Percentiles rank a stretch among this genome's conserved stretches.
phyloP scores from a whole-genome alignment of 345 rosid genomes.

The Xanthoceras sorbifolium region DNA sequence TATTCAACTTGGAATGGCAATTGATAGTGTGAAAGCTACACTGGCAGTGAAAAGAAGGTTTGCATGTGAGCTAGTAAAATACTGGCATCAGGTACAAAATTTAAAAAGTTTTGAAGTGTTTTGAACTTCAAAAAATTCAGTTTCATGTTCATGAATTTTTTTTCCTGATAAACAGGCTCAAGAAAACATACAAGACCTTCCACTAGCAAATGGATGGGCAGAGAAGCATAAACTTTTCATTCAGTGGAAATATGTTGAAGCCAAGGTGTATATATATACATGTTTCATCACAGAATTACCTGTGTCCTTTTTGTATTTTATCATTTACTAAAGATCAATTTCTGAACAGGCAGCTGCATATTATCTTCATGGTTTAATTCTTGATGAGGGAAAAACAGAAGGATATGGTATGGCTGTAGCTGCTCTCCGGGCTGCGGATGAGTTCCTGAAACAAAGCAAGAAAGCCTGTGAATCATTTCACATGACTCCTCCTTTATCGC shows the following conservation, averaged over 20 bases:
- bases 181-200: constrained; percentile 55
- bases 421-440: constrained; percentile 66
- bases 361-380: constrained; percentile 65
- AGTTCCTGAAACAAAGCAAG: constrained; percentile 54
- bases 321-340: too few species aligned
- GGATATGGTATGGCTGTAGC: constrained; percentile 57
- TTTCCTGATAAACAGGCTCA: constrained; percentile 48
- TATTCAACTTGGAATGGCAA: constrained; percentile 98
- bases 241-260: constrained; percentile 61
- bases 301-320: too few species aligned
- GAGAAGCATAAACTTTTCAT: constrained; percentile 61
- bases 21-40: constrained; percentile 93
- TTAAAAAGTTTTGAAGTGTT: too few species aligned
- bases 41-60: constrained; percentile 97
- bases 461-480: constrained; percentile 54
- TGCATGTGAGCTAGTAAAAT: constrained; percentile 97
- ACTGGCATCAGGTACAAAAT: constrained; percentile 89
- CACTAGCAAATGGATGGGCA: constrained; percentile 63
- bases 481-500: constrained; percentile 49
- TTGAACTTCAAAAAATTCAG: not conserved
- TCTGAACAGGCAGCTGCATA: constrained; percentile 63
- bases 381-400: constrained; percentile 65
- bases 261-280: constrained; percentile 41
- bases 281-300: not conserved
- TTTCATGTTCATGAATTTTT: too few species aligned